These are phyloP conservation scores for Penicillium sp. DNA, from an alignment of 2,329 filamentous ascomycete genomes.

Conservation along the genomic window DNA sequence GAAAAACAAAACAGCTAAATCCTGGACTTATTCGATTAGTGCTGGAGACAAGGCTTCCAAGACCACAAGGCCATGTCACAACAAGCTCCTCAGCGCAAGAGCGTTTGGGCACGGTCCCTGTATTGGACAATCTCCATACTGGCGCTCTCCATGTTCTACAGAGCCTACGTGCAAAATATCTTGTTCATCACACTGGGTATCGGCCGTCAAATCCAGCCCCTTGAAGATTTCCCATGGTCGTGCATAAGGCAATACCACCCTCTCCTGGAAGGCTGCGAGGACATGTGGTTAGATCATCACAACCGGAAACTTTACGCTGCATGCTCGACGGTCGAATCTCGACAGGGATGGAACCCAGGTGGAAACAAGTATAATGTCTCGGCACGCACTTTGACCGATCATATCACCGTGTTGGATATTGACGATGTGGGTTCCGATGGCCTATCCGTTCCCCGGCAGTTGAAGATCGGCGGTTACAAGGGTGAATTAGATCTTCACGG, in stretches of 20 bases:
- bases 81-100: not conserved
- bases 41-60: not conserved
- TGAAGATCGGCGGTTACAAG: conserved; percentile 16
- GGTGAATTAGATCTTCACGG: conserved; percentile 33
- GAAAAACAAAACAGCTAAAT: not conserved
- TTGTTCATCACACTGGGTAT: conserved; percentile 23
- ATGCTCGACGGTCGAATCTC: conserved; percentile 22
- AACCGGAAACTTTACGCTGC: conserved; percentile 28
- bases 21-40: not conserved
- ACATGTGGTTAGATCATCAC: conserved; percentile 30
- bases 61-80: not conserved
- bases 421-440: conserved; percentile 22
- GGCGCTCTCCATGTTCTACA: not conserved
- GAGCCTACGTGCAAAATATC: not conserved
- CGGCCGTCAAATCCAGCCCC: conserved; percentile 29
- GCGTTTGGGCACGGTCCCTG: not conserved
- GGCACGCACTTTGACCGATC: conserved; percentile 23
- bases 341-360: conserved; percentile 25
- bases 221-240: conserved; percentile 33
- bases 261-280: conserved; percentile 32
- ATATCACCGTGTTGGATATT: conserved; percentile 29
- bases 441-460: conserved; percentile 18
- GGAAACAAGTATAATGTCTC: conserved; percentile 23
- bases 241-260: conserved; percentile 26
- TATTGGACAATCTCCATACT: not conserved